Conservation (phyloP, 2,329 filamentous ascomycete species). For the Cladorrhinum sp. region DNA sequence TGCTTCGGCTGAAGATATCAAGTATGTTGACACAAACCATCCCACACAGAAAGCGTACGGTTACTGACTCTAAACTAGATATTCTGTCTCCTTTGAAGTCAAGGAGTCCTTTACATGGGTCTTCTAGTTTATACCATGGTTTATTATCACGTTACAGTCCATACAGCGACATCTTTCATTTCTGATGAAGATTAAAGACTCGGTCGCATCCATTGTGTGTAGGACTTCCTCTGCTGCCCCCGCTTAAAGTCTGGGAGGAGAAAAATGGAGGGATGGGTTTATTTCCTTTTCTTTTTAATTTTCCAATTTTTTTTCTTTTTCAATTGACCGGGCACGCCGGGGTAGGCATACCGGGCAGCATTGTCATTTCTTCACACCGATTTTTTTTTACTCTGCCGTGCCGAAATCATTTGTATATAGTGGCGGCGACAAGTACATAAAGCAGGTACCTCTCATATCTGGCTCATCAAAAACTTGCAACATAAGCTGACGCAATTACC, state of each 20-base stretch:
- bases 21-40: slow-evolving; percentile 40
- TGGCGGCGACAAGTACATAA: no score
- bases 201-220: background rate
- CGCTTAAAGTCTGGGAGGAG: no score
- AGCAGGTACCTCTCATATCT: no score
- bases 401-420: no score
- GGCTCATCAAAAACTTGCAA: no score
- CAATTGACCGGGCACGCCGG: no score
- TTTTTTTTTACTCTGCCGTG: no score
- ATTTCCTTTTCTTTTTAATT: background rate
- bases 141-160: background rate
- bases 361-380: no score
- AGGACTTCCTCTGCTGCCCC: background rate
- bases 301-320: slow-evolving; percentile 1
- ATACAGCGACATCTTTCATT: no score
- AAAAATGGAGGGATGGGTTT: no score
- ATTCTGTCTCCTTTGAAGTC: slow-evolving; percentile 51
- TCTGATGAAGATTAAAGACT: no score
- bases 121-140: slow-evolving; percentile 48
- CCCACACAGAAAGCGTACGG: background rate
- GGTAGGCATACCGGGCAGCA: background rate
- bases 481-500: no score
- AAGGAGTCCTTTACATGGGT: slow-evolving; percentile 65
- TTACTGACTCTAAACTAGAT: slow-evolving; percentile 29
- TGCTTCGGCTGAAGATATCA: slow-evolving; percentile 60